Conservation (phyloP, 129 eudicot genomes). For the Kitagawia praeruptora region DNA sequence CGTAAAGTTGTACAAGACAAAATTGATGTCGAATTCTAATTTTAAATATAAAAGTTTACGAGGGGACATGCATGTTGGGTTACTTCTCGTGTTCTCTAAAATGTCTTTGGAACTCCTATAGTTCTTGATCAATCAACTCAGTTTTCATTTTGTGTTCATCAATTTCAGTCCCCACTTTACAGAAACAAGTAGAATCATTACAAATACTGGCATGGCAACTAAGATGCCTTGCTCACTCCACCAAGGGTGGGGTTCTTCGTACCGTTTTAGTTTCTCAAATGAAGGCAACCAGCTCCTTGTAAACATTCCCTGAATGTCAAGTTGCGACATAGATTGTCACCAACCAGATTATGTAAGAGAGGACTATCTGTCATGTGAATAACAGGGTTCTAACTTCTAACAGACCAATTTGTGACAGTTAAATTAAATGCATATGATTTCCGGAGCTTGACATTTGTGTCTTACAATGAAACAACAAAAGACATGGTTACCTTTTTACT, state of each 20-base stretch:
- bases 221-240: conserved; percentile 3
- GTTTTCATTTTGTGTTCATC: background rate
- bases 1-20: background rate
- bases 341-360: background rate
- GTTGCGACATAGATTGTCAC: background rate
- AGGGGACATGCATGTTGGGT: background rate
- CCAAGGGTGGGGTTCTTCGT: background rate
- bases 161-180: background rate
- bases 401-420: background rate
- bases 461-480: background rate
- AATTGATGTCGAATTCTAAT: background rate
- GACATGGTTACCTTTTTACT: conserved; percentile 69
- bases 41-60: background rate
- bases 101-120: background rate
- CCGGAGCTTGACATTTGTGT: background rate
- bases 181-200: background rate
- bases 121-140: background rate
- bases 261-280: background rate
- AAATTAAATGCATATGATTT: background rate
- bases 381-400: background rate
- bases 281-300: background rate
- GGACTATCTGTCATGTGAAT: background rate
- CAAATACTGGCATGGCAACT: background rate
- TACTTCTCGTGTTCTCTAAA: background rate
- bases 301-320: background rate